These are phyloP conservation scores for Trametes cingulata DNA, from an alignment of 768 basidiomycete species.

Conservation along the genomic window DNA sequence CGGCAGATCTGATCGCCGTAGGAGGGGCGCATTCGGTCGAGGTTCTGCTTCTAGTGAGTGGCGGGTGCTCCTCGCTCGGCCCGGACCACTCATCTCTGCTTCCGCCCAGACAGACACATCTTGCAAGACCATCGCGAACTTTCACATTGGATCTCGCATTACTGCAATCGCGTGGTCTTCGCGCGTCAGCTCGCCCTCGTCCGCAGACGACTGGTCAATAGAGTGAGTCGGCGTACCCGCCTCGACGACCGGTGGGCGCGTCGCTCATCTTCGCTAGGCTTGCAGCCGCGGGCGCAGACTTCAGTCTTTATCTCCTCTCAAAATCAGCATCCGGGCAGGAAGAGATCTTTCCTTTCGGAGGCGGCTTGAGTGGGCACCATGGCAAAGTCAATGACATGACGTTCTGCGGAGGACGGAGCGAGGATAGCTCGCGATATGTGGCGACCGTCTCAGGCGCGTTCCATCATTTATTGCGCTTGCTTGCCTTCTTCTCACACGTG, in stretches of 20 bases:
- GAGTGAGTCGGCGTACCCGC: constrained; percentile 49
- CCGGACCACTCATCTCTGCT: constrained; percentile 5
- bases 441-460: constrained; percentile 75
- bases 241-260: background rate
- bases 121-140: constrained; percentile 60
- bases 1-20: constrained; percentile 66
- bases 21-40: constrained; percentile 75
- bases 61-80: constrained; percentile 6
- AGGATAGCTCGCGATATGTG: constrained; percentile 70
- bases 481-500: constrained; percentile 1
- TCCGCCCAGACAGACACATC: constrained; percentile 41
- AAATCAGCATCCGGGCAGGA: constrained; percentile 52
- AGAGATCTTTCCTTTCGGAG: constrained; percentile 69
- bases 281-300: constrained; percentile 66
- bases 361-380: constrained; percentile 80
- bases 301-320: constrained; percentile 68
- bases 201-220: constrained; percentile 65
- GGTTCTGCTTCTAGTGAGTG: constrained; percentile 61
- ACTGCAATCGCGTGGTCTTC: constrained; percentile 83
- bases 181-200: constrained; percentile 62
- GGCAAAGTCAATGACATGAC: constrained; percentile 75
- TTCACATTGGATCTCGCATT: constrained; percentile 68
- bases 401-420: constrained; percentile 74
- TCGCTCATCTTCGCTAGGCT: constrained; percentile 46
- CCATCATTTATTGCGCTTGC: background rate